Base-by-base conservation (phyloP, 2,329 filamentous ascomycete species). In the Botrytis tulipae region DNA sequence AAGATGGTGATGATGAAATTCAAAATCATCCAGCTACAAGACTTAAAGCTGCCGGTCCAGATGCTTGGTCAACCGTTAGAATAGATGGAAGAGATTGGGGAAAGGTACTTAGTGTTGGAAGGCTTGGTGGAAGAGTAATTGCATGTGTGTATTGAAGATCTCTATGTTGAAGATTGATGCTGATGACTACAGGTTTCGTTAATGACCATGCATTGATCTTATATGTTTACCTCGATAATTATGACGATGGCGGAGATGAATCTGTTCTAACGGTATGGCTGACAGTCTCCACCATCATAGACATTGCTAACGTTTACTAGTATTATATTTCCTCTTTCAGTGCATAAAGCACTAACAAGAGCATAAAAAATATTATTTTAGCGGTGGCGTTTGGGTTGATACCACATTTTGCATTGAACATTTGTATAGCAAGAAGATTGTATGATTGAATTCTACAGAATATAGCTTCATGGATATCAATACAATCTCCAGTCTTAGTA, bases 61-160 rank as follows among this genome's bases (percentile, higher is more conserved):
- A 94, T 75, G 90, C 90, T 63, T 98, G 95, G 94, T 93, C 94
- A 1, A 94, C 89, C 37, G 95, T 98, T 51, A 87, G 93, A 71
- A 94, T 98, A 37, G 96, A 98, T 83, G 96, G 94, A 48, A 92
- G 90, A 81, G 96, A 99, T 81, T 98, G 96, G 95, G 94, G 94
- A 46, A 90, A 89, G 77, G 95, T 98, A n/a, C 86, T 99, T 77
- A 97, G 94, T 82, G 95, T 98, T 20, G 95, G 95, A 1, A 87
- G 95, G 69, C 84, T 98, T 44, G 95, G 96, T 78, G 95, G 94
- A 0, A 88, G 94, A 77, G 95, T 98, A 70, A 96, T 98, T 84
- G 96, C 95, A 73, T 98, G 95, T 91, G 76, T 84, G 88, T 80
- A 29, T 22, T 61, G 29, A 80, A 60, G 48, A 22, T 71, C 18